Evolutionary conservation across 2,329 filamentous ascomycete species (phyloP), one percentile per base, ranked within the genome.

Genomic region (Colletotrichum endophyticum): DNA sequence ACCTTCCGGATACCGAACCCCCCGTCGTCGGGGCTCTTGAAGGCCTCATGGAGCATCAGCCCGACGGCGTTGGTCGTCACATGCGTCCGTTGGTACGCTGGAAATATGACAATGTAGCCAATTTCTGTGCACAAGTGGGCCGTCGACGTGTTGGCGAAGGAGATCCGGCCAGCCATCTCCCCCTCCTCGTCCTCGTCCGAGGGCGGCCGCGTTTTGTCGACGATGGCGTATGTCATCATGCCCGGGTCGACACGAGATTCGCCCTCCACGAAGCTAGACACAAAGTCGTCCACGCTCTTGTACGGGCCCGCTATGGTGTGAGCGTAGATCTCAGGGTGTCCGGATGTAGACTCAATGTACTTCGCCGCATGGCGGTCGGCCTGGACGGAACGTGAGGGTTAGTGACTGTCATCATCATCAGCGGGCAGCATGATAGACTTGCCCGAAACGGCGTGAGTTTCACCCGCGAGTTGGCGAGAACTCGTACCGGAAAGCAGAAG

Each of bases 81-180:
- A 70, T 85, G 82, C 8, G 83, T 84, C 34, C 80, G 79, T 61
- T 85, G 83, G 71, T 81, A 85, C 5, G 73, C 39, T 3, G 84
- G 84, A 16, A 85, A 77, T 12, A 82, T 81, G 30, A 83, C 78
- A 44, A 88, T 83, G 61, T 82, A 81, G 15, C 85, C 86, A 9
- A 84, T 81, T 73, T 83, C 82, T 16, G 80, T 80, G 70, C 77
- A 79, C 3, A 78, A 74, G 49, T 80, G 66, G 2, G 34, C 34
- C 11, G 59, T 25, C 15, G 79, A 80, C 19, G 80, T 81, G 67
- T 78, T 72, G 28, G 82, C 78, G 72, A 80, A 83, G 53, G 77
- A 72, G 36, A 83, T 79, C 53, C 81, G 78, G n/a, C 83, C 82
- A 2, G 81, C 81, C 8, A 83, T 73, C 44, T 78, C 79, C n/a